phyloP scores from a whole-genome alignment of 441 rosid species.

The Francoa sonchifolia region DNA sequence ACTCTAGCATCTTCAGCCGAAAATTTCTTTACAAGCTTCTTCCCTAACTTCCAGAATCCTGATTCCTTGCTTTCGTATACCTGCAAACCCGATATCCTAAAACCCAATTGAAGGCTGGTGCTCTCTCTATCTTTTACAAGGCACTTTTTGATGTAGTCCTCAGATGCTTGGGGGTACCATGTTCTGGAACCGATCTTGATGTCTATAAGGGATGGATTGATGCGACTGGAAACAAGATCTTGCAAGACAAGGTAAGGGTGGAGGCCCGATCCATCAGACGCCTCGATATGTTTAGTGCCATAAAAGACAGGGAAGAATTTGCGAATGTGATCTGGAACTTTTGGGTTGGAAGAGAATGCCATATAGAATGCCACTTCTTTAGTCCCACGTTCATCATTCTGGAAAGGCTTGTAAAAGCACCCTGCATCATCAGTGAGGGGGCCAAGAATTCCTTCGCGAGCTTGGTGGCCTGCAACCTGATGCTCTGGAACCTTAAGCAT shows the following conservation, averaged over 20 bases:
- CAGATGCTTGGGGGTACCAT: conserved; percentile 77
- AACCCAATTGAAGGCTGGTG: conserved; percentile 51
- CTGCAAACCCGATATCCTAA: conserved; percentile 74
- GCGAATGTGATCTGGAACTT: conserved; percentile 56
- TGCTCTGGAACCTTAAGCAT: conserved; percentile 86
- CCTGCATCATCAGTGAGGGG: conserved; percentile 81
- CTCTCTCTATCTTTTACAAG: conserved; percentile 43
- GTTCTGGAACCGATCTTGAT: conserved; percentile 90
- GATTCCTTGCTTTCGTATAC: conserved; percentile 29
- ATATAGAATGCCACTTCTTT: conserved; percentile 57
- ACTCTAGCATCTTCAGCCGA: conserved; percentile 35
- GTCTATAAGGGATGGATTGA: conserved; percentile 66
- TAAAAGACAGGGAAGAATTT: conserved; percentile 59
- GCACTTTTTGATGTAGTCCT: conserved; percentile 58
- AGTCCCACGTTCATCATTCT: conserved; percentile 56
- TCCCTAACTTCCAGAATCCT: conserved; percentile 57
- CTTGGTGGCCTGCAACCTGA: conserved; percentile 93
- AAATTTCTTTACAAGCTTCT: conserved; percentile 35
- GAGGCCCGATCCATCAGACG: conserved; percentile 73
- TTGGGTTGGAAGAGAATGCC: conserved; percentile 44
- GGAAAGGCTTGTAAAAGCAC: conserved; percentile 83
- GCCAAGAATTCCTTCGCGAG: conserved; percentile 49
- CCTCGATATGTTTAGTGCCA: conserved; percentile 61
- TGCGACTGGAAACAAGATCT: conserved; percentile 28
- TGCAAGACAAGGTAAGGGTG: conserved; percentile 54